Evolutionary conservation across 768 basidiomycete species (phyloP).

Genomic region (Lentinula sp.): DNA sequence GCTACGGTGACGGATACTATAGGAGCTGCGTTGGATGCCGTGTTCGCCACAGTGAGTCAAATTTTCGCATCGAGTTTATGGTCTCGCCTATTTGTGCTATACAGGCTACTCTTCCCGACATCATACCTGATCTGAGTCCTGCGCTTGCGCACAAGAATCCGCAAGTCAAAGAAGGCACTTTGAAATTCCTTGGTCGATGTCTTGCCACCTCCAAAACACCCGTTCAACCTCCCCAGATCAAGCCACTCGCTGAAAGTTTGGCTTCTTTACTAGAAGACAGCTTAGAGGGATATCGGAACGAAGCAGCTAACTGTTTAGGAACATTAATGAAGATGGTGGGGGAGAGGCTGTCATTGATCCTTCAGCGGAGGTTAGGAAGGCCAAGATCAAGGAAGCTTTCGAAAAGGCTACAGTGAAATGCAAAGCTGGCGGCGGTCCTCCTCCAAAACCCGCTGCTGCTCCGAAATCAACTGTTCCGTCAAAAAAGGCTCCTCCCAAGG

Average conservation of each 20-base stretch:
- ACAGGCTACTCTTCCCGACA: constrained; percentile 75
- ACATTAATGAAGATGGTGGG: constrained; percentile 96
- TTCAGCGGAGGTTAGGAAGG: constrained; percentile 80
- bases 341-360: constrained; percentile 81
- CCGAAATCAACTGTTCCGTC: constrained; percentile 26
- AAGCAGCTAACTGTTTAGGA: constrained; percentile 86
- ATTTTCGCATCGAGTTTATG: background rate
- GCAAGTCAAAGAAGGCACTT: constrained; percentile 89
- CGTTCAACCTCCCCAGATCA: constrained; percentile 70
- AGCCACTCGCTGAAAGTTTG: constrained; percentile 73
- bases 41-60: constrained; percentile 69
- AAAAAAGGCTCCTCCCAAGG: constrained; percentile 20
- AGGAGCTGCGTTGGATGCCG: constrained; percentile 81
- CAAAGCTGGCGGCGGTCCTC: constrained; percentile 55
- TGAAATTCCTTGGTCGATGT: constrained; percentile 81
- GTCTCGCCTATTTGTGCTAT: background rate
- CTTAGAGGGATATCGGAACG: constrained; percentile 81
- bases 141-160: constrained; percentile 89
- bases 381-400: constrained; percentile 90
- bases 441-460: constrained; percentile 29
- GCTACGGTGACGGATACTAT: constrained; percentile 85
- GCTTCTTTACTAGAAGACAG: constrained; percentile 79
- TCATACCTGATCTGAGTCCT: constrained; percentile 75
- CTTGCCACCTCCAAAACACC: constrained; percentile 66
- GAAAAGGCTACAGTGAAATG: constrained; percentile 91